Conservation (phyloP, 176 grass and related monocot genomes). For the Pontederia crassipes region DNA sequence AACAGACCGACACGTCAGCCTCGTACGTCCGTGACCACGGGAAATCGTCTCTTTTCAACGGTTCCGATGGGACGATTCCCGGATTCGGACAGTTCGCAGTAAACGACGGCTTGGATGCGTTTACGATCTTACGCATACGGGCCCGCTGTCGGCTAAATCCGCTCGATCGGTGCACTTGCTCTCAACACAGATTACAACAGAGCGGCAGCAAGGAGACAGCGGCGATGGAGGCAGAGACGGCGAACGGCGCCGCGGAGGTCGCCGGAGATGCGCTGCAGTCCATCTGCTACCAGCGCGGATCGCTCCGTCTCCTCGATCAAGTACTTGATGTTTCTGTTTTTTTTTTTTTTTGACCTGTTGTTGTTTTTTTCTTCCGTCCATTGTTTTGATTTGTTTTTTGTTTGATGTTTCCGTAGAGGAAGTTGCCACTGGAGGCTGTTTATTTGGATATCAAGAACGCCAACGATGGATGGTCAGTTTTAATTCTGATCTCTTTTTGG, state of each 20-base stretch:
- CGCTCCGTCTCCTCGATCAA: conserved; percentile 91
- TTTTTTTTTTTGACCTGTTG: conserved; percentile 5
- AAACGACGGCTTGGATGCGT: too few relatives aligned
- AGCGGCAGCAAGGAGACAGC: not conserved
- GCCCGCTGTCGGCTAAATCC: too few relatives aligned
- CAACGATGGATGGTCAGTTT: conserved; percentile 70
- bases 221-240: not conserved
- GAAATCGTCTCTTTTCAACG: too few relatives aligned
- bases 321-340: conserved; percentile 20
- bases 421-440: conserved; percentile 49
- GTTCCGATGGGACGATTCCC: too few relatives aligned
- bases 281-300: conserved; percentile 56
- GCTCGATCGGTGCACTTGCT: too few relatives aligned
- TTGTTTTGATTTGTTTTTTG: not conserved
- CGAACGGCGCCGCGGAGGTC: not conserved
- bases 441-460: conserved; percentile 59
- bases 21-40: too few relatives aligned
- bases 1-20: too few relatives aligned
- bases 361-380: too few relatives aligned
- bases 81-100: too few relatives aligned
- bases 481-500: not conserved
- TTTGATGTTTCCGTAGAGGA: conserved; percentile 34
- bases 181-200: too few relatives aligned
- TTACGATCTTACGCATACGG: too few relatives aligned
- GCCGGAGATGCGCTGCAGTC: conserved; percentile 36